phyloP scores from a whole-genome alignment of 495 filamentous ascomycete species.

The Poronia punctata region DNA sequence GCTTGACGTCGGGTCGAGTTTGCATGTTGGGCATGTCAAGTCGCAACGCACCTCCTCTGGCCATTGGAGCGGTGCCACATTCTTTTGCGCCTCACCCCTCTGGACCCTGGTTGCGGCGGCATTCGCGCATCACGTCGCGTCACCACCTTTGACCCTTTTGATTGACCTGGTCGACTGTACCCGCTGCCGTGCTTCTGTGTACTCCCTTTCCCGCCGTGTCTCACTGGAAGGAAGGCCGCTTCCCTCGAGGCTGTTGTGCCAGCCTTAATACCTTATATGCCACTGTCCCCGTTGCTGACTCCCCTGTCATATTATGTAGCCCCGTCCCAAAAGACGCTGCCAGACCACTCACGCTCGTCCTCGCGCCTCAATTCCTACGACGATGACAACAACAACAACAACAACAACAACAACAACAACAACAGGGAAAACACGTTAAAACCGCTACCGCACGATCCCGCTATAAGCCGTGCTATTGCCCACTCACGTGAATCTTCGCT shows the following conservation, averaged over 20 bases:
- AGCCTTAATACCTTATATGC: background rate
- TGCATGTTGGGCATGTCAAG: too few species aligned
- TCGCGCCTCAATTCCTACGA: slow-evolving; percentile 37
- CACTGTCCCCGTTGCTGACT: slow-evolving; percentile 15
- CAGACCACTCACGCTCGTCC: slow-evolving; percentile 38
- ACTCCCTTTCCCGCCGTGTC: slow-evolving; percentile 4
- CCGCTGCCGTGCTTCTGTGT: slow-evolving; percentile 5
- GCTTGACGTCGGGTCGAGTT: too few species aligned
- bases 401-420: slow-evolving; percentile 36
- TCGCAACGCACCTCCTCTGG: too few species aligned
- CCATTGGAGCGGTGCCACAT: too few species aligned
- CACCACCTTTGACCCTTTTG: slow-evolving; percentile 1
- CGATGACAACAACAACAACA: slow-evolving; percentile 34
- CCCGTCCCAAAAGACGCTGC: slow-evolving; percentile 45
- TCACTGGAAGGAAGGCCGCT: slow-evolving; percentile 14
- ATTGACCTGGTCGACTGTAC: slow-evolving; percentile 1
- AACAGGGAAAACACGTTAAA: slow-evolving; percentile 39
- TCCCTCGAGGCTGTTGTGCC: slow-evolving; percentile 12
- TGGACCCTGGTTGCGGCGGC: background rate
- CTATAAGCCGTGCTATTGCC: slow-evolving; percentile 27
- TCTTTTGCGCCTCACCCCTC: background rate
- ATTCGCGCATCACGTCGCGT: slow-evolving; percentile 1
- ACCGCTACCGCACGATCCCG: slow-evolving; percentile 28
- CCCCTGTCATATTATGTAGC: slow-evolving; percentile 28
- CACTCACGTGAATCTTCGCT: slow-evolving; percentile 45